Conservation (phyloP, 139 green algal species). For the Edaphochlamys debaryana region DNA sequence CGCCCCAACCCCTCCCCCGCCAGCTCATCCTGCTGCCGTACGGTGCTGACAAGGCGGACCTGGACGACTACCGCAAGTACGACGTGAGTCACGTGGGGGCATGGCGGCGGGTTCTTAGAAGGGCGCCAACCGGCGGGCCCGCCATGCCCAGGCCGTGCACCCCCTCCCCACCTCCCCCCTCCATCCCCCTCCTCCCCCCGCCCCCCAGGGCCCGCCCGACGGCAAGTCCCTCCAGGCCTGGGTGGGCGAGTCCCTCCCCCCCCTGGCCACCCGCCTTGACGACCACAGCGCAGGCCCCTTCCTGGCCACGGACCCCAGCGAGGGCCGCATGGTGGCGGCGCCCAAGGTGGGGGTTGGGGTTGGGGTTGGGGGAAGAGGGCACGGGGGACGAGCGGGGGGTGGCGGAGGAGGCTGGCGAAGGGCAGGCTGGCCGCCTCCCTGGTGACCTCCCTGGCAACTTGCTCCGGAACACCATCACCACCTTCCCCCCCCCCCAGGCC, state of each 20-base stretch:
- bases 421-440: too few relatives aligned
- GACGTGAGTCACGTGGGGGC: too few relatives aligned
- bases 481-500: conserved; percentile 33
- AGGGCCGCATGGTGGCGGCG: neutral
- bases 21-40: conserved; percentile 60
- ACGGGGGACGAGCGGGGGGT: too few relatives aligned
- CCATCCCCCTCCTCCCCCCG: neutral
- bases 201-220: conserved; percentile 35
- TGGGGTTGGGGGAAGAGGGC: too few relatives aligned
- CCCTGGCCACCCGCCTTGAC: neutral
- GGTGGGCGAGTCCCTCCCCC: conserved; percentile 37
- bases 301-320: conserved; percentile 9
- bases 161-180: neutral
- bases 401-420: too few relatives aligned
- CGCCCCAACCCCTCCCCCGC: too few relatives aligned
- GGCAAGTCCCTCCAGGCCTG: conserved; percentile 51
- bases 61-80: conserved; percentile 45
- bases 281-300: neutral
- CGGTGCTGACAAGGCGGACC: conserved; percentile 53
- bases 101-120: too few relatives aligned
- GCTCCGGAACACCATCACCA: neutral
- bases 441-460: neutral
- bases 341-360: neutral
- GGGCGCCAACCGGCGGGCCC: too few relatives aligned
- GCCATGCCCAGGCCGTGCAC: too few relatives aligned